Percentiles rank a stretch among this genome's conserved stretches.
Evolutionary conservation across 345 rosid genomes (phyloP).

Genomic region (Dipteronia dyeriana): DNA sequence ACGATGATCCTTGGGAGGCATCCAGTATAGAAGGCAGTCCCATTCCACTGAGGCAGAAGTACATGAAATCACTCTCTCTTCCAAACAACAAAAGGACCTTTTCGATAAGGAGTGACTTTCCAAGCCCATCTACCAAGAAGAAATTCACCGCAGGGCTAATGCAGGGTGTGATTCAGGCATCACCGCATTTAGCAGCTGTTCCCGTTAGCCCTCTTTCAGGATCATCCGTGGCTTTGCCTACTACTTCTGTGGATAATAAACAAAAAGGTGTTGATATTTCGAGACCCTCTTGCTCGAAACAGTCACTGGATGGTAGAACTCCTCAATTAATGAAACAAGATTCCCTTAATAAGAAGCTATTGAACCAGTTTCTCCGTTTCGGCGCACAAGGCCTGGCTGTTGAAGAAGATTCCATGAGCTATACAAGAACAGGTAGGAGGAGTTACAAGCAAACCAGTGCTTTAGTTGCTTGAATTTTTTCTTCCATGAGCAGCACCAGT

Average conservation of each 20-base stretch:
- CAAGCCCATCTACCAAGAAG: slow-evolving; percentile 70
- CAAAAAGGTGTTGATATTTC: slow-evolving; percentile 23
- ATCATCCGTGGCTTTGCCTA: slow-evolving; percentile 42
- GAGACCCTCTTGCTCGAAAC: slow-evolving; percentile 13
- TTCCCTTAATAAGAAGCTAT: slow-evolving; percentile 48
- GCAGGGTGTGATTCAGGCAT: slow-evolving; percentile 74
- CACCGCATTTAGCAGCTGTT: slow-evolving; percentile 35
- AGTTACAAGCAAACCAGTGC: slow-evolving; percentile 48
- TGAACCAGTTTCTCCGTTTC: slow-evolving; percentile 73
- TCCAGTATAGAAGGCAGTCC: slow-evolving; percentile 36
- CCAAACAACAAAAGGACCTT: slow-evolving; percentile 43
- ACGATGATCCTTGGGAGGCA: slow-evolving; percentile 31
- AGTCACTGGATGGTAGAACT: slow-evolving; percentile 6
- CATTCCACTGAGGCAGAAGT: slow-evolving; percentile 69
- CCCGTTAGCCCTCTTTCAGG: slow-evolving; percentile 35
- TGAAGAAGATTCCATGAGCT: slow-evolving; percentile 40
- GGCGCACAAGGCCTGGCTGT: slow-evolving; percentile 64
- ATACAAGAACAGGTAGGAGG: slow-evolving; percentile 26
- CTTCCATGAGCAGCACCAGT: too few species aligned
- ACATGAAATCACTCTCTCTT: slow-evolving; percentile 45
- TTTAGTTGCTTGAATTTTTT: slow-evolving; percentile 36
- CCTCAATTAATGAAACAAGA: slow-evolving; percentile 30
- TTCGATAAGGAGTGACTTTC: slow-evolving; percentile 53
- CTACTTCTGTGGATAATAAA: slow-evolving; percentile 33
- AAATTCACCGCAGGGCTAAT: slow-evolving; percentile 61